Percentiles rank a stretch among this genome's conserved stretches.
Evolutionary conservation across 106 monocot species (phyloP).

Genomic region (Apostasia shenzhenica): DNA sequence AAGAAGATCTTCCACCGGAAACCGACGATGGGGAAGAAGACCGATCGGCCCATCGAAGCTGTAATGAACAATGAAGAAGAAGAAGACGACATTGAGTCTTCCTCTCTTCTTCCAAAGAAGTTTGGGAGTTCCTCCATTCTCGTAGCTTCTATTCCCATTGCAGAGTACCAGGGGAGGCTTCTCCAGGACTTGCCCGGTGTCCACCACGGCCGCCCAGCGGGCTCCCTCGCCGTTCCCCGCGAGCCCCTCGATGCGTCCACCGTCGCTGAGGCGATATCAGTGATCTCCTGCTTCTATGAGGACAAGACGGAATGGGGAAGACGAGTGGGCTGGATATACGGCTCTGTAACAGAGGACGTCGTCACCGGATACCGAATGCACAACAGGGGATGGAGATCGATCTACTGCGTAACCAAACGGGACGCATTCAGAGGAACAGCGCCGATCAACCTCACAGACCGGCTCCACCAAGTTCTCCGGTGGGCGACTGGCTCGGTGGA

Average conservation of each 20-base stretch:
- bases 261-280: conserved; percentile 82
- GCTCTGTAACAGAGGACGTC: conserved; percentile 94
- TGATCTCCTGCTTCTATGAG: conserved; percentile 94
- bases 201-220: conserved; percentile 57
- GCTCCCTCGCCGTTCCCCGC: conserved; percentile 59
- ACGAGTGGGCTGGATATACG: conserved; percentile 94
- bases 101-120: conserved; percentile 60
- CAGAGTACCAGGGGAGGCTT: conserved; percentile 88
- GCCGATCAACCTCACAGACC: conserved; percentile 90
- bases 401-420: conserved; percentile 83
- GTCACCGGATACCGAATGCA: conserved; percentile 99
- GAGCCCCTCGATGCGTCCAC: conserved; percentile 88
- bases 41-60: conserved; percentile 17
- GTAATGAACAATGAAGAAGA: conserved; percentile 24
- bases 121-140: conserved; percentile 64
- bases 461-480: conserved; percentile 93
- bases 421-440: conserved; percentile 95
- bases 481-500: conserved; percentile 99
- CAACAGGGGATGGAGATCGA: conserved; percentile 88
- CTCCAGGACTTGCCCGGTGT: conserved; percentile 70
- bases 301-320: conserved; percentile 88
- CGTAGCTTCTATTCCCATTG: conserved; percentile 68
- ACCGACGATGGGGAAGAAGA: conserved; percentile 75
- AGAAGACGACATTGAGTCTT: conserved; percentile 26
- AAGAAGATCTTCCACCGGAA: conserved; percentile 64